Conservation (phyloP, 805 yeast genomes). For the Candida maris region DNA sequence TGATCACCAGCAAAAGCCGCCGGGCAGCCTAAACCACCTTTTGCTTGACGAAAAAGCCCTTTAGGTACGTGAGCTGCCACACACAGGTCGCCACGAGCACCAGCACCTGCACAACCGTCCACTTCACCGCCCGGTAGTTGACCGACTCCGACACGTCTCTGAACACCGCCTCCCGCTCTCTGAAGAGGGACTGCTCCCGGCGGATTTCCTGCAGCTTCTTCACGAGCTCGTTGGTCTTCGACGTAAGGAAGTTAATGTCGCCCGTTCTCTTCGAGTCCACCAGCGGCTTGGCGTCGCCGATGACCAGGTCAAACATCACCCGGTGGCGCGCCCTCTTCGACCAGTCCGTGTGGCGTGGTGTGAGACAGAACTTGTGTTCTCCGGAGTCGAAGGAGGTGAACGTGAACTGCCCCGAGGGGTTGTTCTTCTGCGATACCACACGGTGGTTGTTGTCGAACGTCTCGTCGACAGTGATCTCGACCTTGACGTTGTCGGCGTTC, state of each 20-base stretch:
- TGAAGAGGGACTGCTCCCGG: conserved; percentile 62
- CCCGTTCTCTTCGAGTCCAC: conserved; percentile 66
- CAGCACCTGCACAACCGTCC: conserved; percentile 66
- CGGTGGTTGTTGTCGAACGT: conserved; percentile 75
- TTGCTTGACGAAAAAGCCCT: conserved; percentile 75
- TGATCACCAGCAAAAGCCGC: too few relatives aligned
- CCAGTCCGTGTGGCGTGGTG: conserved; percentile 45
- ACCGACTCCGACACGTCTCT: conserved; percentile 71
- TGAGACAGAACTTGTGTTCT: conserved; percentile 74
- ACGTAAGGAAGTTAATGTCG: conserved; percentile 53
- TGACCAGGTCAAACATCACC: conserved; percentile 64
- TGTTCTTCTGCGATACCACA: conserved; percentile 66
- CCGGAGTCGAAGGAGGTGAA: conserved; percentile 74
- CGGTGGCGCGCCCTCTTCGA: conserved; percentile 53
- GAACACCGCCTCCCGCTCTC: conserved; percentile 71
- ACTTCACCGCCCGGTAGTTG: conserved; percentile 64
- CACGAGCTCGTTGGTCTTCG: conserved; percentile 52
- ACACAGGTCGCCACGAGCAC: conserved; percentile 65
- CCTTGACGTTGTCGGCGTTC: conserved; percentile 51
- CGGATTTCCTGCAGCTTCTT: conserved; percentile 56
- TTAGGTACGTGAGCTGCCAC: conserved; percentile 72
- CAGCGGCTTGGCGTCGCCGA: conserved; percentile 59
- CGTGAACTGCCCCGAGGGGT: conserved; percentile 65
- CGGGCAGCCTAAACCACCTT: conserved; percentile 59
- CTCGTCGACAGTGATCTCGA: conserved; percentile 71